These are phyloP conservation scores for Castanea sativa DNA, from an alignment of 306 rosid genomes.

Conservation along the genomic window DNA sequence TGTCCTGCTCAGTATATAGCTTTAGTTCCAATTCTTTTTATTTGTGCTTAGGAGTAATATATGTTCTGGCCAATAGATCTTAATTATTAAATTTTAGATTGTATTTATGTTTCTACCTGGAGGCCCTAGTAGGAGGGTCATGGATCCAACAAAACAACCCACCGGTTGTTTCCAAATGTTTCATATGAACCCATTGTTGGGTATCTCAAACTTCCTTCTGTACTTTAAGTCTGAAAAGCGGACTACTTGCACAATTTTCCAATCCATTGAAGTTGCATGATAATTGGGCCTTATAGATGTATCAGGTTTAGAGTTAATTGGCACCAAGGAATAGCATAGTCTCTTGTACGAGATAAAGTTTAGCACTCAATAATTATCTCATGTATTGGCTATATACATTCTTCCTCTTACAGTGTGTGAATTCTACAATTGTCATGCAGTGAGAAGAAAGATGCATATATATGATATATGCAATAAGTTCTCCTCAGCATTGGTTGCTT, in stretches of 20 bases:
- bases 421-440: too few species aligned
- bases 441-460: too few species aligned
- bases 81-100: not conserved
- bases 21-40: too few species aligned
- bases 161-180: conserved; percentile 5
- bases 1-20: too few species aligned
- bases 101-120: not conserved
- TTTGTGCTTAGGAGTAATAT: not conserved
- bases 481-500: too few species aligned
- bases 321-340: not conserved
- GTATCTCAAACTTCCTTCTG: not conserved
- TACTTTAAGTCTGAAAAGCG: not conserved
- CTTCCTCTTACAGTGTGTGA: too few species aligned
- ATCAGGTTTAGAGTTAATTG: not conserved
- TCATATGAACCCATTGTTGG: conserved; percentile 1
- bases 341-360: too few species aligned
- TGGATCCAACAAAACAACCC: conserved; percentile 1
- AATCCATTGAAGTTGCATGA: not conserved
- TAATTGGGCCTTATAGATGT: not conserved
- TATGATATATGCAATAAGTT: too few species aligned
- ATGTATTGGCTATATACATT: too few species aligned
- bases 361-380: too few species aligned
- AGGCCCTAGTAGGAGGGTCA: conserved; percentile 7
- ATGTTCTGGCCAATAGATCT: not conserved
- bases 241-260: not conserved